These are phyloP conservation scores for Calophaca sinica DNA, from an alignment of 306 rosid species.

Conservation along the genomic window DNA sequence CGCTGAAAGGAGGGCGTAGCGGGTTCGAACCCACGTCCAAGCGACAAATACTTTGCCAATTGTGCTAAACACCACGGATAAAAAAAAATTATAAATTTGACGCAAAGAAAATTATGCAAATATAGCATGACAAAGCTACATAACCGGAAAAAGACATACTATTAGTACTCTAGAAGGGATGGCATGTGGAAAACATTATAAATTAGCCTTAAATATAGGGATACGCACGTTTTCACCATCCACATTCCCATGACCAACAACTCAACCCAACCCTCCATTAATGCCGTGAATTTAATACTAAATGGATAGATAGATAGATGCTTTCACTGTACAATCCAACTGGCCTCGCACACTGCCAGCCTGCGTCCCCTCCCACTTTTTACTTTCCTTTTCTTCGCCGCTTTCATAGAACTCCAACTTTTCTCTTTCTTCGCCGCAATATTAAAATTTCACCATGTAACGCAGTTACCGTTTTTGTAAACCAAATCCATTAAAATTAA, in stretches of 20 bases:
- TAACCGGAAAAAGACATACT: background rate
- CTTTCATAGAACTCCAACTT: slow-evolving; percentile 2
- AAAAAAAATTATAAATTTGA: no score
- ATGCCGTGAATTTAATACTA: background rate
- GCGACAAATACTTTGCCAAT: no score
- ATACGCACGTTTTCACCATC: slow-evolving; percentile 34
- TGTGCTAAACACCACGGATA: no score
- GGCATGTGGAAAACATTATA: slow-evolving; percentile 35
- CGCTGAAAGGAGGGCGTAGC: no score
- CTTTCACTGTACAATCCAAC: slow-evolving; percentile 32
- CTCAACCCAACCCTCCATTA: slow-evolving; percentile 15
- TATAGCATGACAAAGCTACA: background rate
- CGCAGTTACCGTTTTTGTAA: background rate
- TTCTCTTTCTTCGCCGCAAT: background rate
- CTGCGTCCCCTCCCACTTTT: background rate
- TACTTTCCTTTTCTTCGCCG: background rate
- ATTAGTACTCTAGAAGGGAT: background rate
- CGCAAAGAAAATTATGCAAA: background rate
- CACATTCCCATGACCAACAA: slow-evolving; percentile 1
- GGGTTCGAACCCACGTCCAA: no score
- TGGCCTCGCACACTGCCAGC: slow-evolving; percentile 22
- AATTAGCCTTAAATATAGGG: slow-evolving; percentile 36
- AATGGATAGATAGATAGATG: no score
- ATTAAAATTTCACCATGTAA: background rate
- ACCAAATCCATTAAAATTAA: background rate